A percentile compares a stretch with the other conserved stretches of the same genome.
Conservation (phyloP, 2,329 filamentous ascomycete genomes). For the Cryoendolithus antarcticus region DNA sequence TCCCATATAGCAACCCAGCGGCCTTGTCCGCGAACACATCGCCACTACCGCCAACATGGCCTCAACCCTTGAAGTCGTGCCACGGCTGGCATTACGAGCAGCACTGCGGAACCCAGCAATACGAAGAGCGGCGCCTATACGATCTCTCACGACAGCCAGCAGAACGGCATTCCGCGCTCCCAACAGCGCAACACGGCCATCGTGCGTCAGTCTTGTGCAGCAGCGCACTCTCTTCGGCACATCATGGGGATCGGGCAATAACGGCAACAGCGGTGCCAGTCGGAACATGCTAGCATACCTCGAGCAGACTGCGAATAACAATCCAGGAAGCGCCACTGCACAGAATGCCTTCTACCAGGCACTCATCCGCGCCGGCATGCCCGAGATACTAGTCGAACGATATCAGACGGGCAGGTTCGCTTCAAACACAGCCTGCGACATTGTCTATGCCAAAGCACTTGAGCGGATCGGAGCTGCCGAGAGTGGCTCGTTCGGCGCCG, state of each 20-base stretch:
- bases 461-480: constrained; percentile 43
- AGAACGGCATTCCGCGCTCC: no score
- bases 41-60: constrained; percentile 3
- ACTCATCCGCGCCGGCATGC: constrained; percentile 82
- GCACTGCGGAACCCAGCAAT: not conserved
- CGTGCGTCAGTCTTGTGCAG: constrained; percentile 27
- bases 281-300: constrained; percentile 63
- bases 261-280: constrained; percentile 1
- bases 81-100: constrained; percentile 4
- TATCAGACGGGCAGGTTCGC: constrained; percentile 81
- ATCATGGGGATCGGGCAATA: constrained; percentile 26
- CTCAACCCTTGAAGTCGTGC: no score
- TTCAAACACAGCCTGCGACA: constrained; percentile 63
- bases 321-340: constrained; percentile 71
- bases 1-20: constrained; percentile 2
- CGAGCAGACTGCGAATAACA: constrained; percentile 87
- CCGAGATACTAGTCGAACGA: constrained; percentile 79
- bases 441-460: constrained; percentile 66
- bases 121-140: no score
- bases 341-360: constrained; percentile 93
- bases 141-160: no score
- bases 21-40: constrained; percentile 4
- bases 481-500: constrained; percentile 16
- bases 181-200: no score
- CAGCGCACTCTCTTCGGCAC: constrained; percentile 33